These are phyloP conservation scores for Aristolochia contorta DNA, from an alignment of 164 flowering plant species.

Conservation along the genomic window DNA sequence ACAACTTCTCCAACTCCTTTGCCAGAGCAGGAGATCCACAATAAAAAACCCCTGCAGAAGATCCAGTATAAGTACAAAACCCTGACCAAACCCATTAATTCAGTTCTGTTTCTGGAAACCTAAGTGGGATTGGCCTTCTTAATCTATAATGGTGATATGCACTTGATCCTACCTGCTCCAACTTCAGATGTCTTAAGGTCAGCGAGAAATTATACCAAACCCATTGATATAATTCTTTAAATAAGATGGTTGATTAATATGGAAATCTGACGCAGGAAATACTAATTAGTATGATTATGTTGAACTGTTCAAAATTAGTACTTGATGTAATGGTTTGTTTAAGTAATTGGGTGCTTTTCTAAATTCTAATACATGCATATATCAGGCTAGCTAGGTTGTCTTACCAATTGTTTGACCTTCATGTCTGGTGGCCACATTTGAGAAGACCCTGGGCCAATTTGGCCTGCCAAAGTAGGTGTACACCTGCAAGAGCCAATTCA, in stretches of 20 bases:
- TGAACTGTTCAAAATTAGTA: too few species aligned
- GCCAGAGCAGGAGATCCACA: constrained; percentile 39
- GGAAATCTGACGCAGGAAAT: too few species aligned
- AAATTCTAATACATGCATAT: too few species aligned
- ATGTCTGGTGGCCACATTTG: constrained; percentile 28
- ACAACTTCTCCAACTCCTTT: constrained; percentile 33
- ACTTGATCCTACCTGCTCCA: constrained; percentile 1
- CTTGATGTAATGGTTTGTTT: not conserved
- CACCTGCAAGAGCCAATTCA: constrained; percentile 21
- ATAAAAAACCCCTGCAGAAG: constrained; percentile 39
- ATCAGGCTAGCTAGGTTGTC: constrained; percentile 8
- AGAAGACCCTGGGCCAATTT: constrained; percentile 36
- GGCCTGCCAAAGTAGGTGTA: constrained; percentile 44
- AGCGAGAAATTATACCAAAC: not conserved
- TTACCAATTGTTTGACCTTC: constrained; percentile 37
- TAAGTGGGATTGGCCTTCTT: not conserved
- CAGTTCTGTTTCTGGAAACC: not conserved
- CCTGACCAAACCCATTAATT: not conserved
- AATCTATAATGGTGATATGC: not conserved
- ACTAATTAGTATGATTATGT: too few species aligned
- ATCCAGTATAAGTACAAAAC: not conserved
- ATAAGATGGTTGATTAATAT: too few species aligned
- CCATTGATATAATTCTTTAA: not conserved
- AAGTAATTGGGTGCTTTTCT: too few species aligned
- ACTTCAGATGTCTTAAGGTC: not conserved